Conservation (phyloP, 495 filamentous ascomycete species). For the Gamarada debralockiae region DNA sequence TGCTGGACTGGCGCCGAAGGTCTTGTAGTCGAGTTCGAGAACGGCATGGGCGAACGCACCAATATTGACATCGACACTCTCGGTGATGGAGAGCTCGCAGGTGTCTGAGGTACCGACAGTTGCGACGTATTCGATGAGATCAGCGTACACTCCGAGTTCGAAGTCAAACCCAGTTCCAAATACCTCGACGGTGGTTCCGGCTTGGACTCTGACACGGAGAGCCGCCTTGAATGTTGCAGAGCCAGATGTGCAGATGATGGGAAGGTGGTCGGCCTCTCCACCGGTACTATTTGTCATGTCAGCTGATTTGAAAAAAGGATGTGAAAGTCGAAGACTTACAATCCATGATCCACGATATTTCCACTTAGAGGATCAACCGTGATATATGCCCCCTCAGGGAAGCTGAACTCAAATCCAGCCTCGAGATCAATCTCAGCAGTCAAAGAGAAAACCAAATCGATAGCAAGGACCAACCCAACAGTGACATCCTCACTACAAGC, state of each 20-base stretch:
- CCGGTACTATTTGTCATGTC: conserved; percentile 21
- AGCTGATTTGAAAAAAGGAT: neutral
- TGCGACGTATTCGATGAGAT: conserved; percentile 38
- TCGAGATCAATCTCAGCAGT: conserved; percentile 35
- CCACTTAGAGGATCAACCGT: conserved; percentile 36
- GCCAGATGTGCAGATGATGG: conserved; percentile 26
- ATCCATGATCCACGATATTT: conserved; percentile 33
- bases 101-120: conserved; percentile 27
- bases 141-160: conserved; percentile 36
- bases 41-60: conserved; percentile 33
- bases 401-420: conserved; percentile 36
- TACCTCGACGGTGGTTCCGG: conserved; percentile 27
- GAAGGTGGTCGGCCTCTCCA: conserved; percentile 24
- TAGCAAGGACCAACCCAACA: conserved; percentile 32
- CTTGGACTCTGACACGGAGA: conserved; percentile 28
- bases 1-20: conserved; percentile 32
- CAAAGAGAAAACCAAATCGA: conserved; percentile 38
- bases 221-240: conserved; percentile 30
- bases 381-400: conserved; percentile 34
- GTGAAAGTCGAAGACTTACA: conserved; percentile 18
- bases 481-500: conserved; percentile 14
- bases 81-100: conserved; percentile 26
- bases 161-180: conserved; percentile 36
- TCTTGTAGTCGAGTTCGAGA: conserved; percentile 32
- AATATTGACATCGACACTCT: conserved; percentile 35